Percentiles rank a stretch among this genome's conserved stretches.
Conservation (phyloP, 495 filamentous ascomycete genomes). For the Gamarada debralockiae region DNA sequence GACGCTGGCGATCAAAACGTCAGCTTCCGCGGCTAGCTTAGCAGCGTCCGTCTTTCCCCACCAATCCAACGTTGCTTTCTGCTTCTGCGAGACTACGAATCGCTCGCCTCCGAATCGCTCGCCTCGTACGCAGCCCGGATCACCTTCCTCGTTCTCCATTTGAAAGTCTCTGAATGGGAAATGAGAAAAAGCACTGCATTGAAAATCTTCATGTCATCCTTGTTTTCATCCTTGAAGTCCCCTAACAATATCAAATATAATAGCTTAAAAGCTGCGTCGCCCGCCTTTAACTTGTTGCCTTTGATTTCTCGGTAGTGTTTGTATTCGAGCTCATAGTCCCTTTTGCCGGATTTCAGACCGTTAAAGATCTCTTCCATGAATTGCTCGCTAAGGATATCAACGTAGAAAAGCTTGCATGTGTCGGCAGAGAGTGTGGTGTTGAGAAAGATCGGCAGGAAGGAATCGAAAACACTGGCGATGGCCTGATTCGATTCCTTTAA, state of each 20-base stretch:
- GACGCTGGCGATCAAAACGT: conserved; percentile 12
- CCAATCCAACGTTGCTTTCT: conserved; percentile 20
- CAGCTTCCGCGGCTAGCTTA: no score
- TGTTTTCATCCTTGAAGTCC: conserved; percentile 23
- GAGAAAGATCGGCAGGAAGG: conserved; percentile 24
- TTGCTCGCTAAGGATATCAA: conserved; percentile 25
- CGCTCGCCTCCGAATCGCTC: no score
- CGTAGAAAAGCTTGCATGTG: conserved; percentile 25
- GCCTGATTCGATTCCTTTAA: conserved; percentile 27
- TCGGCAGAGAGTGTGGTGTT: conserved; percentile 23
- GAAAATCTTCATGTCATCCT: conserved; percentile 21
- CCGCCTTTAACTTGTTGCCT: conserved; percentile 22
- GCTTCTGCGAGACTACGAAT: conserved; percentile 23
- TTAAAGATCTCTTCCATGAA: conserved; percentile 23
- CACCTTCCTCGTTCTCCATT: conserved; percentile 21
- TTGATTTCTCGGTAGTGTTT: conserved; percentile 10
- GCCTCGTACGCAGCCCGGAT: conserved; percentile 22
- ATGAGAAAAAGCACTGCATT: conserved; percentile 25
- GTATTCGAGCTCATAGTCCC: conserved; percentile 25
- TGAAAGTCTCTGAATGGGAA: conserved; percentile 25
- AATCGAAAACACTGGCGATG: conserved; percentile 28
- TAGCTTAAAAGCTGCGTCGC: conserved; percentile 25
- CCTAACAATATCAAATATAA: conserved; percentile 23
- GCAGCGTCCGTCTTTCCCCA: conserved; percentile 26
- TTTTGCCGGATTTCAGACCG: conserved; percentile 24